These are phyloP conservation scores for Pseudoperonospora humuli DNA, from an alignment of 352 stramenopile species.

Conservation along the genomic window DNA sequence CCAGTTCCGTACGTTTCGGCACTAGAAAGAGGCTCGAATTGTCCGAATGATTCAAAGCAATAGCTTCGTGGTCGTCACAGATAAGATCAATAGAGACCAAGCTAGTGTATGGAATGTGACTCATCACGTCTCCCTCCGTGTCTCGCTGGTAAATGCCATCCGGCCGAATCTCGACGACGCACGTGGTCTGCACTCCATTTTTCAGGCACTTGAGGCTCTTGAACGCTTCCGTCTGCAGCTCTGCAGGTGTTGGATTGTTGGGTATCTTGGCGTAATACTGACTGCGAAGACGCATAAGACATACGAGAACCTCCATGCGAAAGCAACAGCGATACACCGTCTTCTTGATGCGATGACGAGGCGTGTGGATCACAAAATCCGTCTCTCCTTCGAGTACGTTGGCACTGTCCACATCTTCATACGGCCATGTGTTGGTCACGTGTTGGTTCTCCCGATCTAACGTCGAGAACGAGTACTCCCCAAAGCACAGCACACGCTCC, in stretches of 20 bases:
- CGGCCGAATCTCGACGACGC: slow-evolving; percentile 56
- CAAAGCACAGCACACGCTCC: slow-evolving; percentile 77
- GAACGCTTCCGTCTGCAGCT: slow-evolving; percentile 53
- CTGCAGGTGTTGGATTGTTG: slow-evolving; percentile 11
- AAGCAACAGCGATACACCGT: slow-evolving; percentile 74
- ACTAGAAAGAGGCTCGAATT: slow-evolving; percentile 79
- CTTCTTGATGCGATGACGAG: slow-evolving; percentile 73
- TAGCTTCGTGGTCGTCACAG: slow-evolving; percentile 62
- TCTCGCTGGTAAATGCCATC: slow-evolving; percentile 76
- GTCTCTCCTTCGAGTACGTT: slow-evolving; percentile 61
- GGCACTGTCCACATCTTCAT: slow-evolving; percentile 64
- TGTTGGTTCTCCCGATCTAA: slow-evolving; percentile 60
- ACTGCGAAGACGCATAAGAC: slow-evolving; percentile 64
- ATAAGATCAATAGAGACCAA: slow-evolving; percentile 79
- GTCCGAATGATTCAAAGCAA: slow-evolving; percentile 70
- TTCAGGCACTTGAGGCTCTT: slow-evolving; percentile 54
- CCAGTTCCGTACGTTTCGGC: slow-evolving; percentile 53
- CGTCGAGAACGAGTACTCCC: slow-evolving; percentile 62
- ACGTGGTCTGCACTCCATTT: slow-evolving; percentile 49
- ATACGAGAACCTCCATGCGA: slow-evolving; percentile 78
- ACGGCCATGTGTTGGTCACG: slow-evolving; percentile 76
- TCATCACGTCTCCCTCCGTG: slow-evolving; percentile 66
- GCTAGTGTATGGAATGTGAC: slow-evolving; percentile 74
- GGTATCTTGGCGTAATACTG: slow-evolving; percentile 44
- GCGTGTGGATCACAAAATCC: slow-evolving; percentile 72